Evolutionary conservation across 225 moss, liverwort and hornwort species (phyloP).

Genomic region (Takakia lepidozioides): DNA sequence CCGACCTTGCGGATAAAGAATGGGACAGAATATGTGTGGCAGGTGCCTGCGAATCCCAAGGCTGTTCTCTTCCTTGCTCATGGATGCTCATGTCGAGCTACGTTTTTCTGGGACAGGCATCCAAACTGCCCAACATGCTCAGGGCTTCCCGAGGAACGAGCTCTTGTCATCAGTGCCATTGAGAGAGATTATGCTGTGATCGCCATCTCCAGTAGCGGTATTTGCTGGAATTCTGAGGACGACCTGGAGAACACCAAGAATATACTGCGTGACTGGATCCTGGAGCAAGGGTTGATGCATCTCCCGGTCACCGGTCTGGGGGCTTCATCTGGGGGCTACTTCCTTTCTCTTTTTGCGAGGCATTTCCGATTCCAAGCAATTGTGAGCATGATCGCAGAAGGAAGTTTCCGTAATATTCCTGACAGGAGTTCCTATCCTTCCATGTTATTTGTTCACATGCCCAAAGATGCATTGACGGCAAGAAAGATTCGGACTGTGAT

Average conservation of each 20-base stretch:
- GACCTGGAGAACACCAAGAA: conserved; percentile 42
- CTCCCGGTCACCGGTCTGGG: conserved; percentile 73
- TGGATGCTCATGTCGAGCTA: conserved; percentile 75
- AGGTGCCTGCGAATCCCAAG: conserved; percentile 55
- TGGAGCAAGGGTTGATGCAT: conserved; percentile 27
- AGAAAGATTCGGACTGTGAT: conserved; percentile 29
- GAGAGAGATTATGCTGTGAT: conserved; percentile 67
- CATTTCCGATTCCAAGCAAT: conserved; percentile 58
- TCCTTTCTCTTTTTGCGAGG: conserved; percentile 59
- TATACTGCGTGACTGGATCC: conserved; percentile 56
- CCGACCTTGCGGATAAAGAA: no score
- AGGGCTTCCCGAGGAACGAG: conserved; percentile 82
- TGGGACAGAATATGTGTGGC: conserved; percentile 72
- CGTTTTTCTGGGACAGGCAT: conserved; percentile 91
- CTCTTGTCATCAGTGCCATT: conserved; percentile 59
- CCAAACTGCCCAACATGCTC: conserved; percentile 42
- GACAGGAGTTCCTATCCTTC: conserved; percentile 53
- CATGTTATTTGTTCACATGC: conserved; percentile 90
- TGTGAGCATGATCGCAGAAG: conserved; percentile 76
- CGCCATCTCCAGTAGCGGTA: conserved; percentile 58
- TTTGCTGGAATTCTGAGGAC: conserved; percentile 51
- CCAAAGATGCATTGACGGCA: conserved; percentile 53
- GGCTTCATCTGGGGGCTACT: conserved; percentile 86
- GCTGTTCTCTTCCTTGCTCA: conserved; percentile 82
- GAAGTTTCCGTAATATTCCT: conserved; percentile 47